phyloP scores from a whole-genome alignment of 805 yeast species.

The Ascoidea tarda region DNA sequence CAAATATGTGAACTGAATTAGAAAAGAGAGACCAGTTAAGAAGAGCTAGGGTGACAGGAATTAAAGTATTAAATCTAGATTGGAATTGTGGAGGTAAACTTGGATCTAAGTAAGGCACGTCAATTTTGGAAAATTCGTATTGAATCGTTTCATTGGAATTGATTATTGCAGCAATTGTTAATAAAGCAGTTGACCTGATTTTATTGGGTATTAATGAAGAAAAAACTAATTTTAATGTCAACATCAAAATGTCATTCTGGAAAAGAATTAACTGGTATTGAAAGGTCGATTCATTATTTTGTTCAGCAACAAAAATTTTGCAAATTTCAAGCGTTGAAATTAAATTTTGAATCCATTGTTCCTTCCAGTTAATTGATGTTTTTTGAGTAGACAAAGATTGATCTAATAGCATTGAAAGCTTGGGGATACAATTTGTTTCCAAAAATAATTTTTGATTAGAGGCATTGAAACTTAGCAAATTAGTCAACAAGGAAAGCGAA shows the following conservation, averaged over 20 bases:
- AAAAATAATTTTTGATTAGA: constrained; percentile 82
- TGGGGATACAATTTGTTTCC: constrained; percentile 69
- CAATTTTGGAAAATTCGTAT: constrained; percentile 58
- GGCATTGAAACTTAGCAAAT: constrained; percentile 66
- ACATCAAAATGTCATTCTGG: constrained; percentile 37
- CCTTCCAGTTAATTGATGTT: constrained; percentile 48
- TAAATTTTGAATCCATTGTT: constrained; percentile 57
- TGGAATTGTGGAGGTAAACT: constrained; percentile 25
- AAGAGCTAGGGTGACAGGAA: constrained; percentile 65
- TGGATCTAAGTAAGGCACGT: constrained; percentile 87
- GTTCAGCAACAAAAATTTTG: constrained; percentile 57
- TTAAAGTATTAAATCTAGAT: constrained; percentile 15
- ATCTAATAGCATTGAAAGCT: constrained; percentile 44
- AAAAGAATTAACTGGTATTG: constrained; percentile 48
- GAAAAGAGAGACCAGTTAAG: constrained; percentile 71
- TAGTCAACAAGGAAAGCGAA: constrained; percentile 61
- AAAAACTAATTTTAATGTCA: constrained; percentile 58
- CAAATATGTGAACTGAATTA: constrained; percentile 77
- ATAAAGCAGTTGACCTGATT: constrained; percentile 53
- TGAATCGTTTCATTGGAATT: constrained; percentile 56
- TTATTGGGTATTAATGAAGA: constrained; percentile 46
- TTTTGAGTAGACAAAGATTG: constrained; percentile 30
- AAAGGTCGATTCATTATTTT: constrained; percentile 41
- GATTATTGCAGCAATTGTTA: constrained; percentile 68
- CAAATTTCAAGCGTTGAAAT: constrained; percentile 58